Conservation (phyloP, 1,284 basidiomycete species). For the Ceraceosorus bombacis region DNA sequence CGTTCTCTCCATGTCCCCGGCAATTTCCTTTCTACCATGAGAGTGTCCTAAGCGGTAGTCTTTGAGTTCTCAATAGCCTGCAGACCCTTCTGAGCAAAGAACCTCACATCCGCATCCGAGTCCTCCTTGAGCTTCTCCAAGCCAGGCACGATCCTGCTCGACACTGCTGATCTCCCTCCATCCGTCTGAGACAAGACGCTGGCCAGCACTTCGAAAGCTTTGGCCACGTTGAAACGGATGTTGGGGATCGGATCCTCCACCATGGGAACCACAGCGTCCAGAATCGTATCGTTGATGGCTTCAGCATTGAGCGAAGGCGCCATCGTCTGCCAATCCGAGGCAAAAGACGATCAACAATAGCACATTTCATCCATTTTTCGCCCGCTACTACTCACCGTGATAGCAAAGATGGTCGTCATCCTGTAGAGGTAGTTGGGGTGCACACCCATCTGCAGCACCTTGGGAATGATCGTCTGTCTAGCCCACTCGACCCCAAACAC, state of each 20-base stretch:
- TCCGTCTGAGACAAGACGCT: slow-evolving; percentile 60
- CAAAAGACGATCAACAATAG: slow-evolving; percentile 82
- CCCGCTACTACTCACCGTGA: slow-evolving; percentile 62
- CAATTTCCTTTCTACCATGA: no score
- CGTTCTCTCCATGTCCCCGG: no score
- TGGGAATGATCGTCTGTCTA: slow-evolving; percentile 84
- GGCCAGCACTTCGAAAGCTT: slow-evolving; percentile 66
- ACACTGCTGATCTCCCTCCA: slow-evolving; percentile 69
- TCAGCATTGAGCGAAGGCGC: slow-evolving; percentile 81
- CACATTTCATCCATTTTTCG: slow-evolving; percentile 67
- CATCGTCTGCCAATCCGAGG: slow-evolving; percentile 62
- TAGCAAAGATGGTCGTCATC: slow-evolving; percentile 98
- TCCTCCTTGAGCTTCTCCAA: slow-evolving; percentile 84
- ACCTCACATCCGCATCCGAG: slow-evolving; percentile 88
- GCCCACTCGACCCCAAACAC: slow-evolving; percentile 99
- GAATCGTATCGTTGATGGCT: slow-evolving; percentile 76
- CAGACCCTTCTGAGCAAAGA: slow-evolving; percentile 52
- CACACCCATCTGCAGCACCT: slow-evolving; percentile 93
- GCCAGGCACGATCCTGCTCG: slow-evolving; percentile 68
- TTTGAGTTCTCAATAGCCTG: slow-evolving; percentile 15
- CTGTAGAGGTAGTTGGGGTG: slow-evolving; percentile 96
- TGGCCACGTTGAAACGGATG: slow-evolving; percentile 98
- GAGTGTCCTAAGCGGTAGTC: background rate
- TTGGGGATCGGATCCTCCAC: slow-evolving; percentile 92
- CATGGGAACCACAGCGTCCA: slow-evolving; percentile 75